These are phyloP conservation scores for Phytophthora macrochlamydospora DNA, from an alignment of 352 stramenopile genomes.

Conservation along the genomic window DNA sequence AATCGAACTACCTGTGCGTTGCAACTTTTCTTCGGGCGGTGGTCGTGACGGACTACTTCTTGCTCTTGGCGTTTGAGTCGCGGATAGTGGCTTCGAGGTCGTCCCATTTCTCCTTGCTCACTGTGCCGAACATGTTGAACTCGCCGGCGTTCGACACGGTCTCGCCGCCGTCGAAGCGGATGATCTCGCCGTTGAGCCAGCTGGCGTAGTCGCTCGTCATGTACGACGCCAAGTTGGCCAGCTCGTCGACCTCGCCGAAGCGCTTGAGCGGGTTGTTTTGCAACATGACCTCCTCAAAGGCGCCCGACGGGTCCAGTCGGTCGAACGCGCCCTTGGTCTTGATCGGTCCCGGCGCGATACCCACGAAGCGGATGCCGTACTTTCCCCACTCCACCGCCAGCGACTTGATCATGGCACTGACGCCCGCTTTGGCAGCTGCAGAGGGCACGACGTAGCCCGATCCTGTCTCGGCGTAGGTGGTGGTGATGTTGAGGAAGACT, in stretches of 20 bases:
- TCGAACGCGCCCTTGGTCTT: constrained; percentile 86
- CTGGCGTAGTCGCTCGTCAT: constrained; percentile 82
- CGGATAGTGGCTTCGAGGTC: constrained; percentile 71
- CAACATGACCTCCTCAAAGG: constrained; percentile 69
- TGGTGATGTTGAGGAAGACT: constrained; percentile 97
- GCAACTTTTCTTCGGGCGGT: neutral
- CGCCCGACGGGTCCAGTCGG: constrained; percentile 70
- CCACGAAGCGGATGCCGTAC: constrained; percentile 95
- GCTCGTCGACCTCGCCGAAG: constrained; percentile 78
- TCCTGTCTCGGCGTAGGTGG: constrained; percentile 93
- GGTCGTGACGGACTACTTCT: constrained; percentile 28
- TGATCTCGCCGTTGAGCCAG: constrained; percentile 85
- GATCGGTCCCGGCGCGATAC: constrained; percentile 97
- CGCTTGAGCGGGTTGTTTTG: constrained; percentile 76
- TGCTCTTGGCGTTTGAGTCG: constrained; percentile 64
- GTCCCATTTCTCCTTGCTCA: constrained; percentile 76
- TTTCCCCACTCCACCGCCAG: constrained; percentile 96
- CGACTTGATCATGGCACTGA: constrained; percentile 94
- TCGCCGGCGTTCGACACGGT: constrained; percentile 75
- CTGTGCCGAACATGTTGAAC: constrained; percentile 78
- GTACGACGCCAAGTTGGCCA: constrained; percentile 81
- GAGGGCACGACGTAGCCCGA: constrained; percentile 96
- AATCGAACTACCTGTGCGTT: constrained; percentile 17
- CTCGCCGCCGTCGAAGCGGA: constrained; percentile 83
- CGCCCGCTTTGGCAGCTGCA: constrained; percentile 95